Evolutionary conservation across 805 yeast genomes (phyloP), one percentile per base, ranked within the genome.

Genomic region (Pichia eremophila): DNA sequence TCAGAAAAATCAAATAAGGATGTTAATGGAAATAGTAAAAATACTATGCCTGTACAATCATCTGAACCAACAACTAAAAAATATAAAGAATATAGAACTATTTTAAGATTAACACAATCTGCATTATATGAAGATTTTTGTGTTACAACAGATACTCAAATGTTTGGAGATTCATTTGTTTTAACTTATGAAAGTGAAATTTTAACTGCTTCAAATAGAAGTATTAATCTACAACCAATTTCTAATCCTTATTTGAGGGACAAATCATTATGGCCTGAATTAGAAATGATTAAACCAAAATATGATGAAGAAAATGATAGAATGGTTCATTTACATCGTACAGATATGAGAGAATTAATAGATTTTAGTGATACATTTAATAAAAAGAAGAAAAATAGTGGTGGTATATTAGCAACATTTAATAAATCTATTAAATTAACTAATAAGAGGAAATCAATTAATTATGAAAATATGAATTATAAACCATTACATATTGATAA

Each of bases 171-270:
- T 64, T 74, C 76, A 25, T 71, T 87, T 46, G 83, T 95, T 3
- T 70, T 87, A 29, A 82, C 81, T 46, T 79, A 91, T 77, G 98
- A 93, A 65, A 73, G 91, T n/a, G 96, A 90, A 64, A 78, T 90
- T 27, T 68, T 91, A 45, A 77, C 86, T 0, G 68, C 88, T 43
- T 85, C 95, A 3, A 77, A 84, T 51, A 74, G 98, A 51, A 84
- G 87, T 51, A 63, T 91, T 31, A 83, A 87, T 56, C 67, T 91
- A 47, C 73, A 82, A 14, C 88, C 85, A 1, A 85, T 90, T 0
- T 62, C 81, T 51, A 83, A 85, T 57, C 91, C 90, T 6, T 83
- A 77, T 59, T 52, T 63, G 9, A 66, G 71, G 43, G 75, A 73
- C 43, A 74, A 71, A 39, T 67, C 72, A 36, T 56, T 75, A 4